Percentiles rank a stretch among this genome's conserved stretches.
These are phyloP conservation scores for Neurospora intermedia DNA, from an alignment of 495 filamentous ascomycete species.

Conservation along the genomic window DNA sequence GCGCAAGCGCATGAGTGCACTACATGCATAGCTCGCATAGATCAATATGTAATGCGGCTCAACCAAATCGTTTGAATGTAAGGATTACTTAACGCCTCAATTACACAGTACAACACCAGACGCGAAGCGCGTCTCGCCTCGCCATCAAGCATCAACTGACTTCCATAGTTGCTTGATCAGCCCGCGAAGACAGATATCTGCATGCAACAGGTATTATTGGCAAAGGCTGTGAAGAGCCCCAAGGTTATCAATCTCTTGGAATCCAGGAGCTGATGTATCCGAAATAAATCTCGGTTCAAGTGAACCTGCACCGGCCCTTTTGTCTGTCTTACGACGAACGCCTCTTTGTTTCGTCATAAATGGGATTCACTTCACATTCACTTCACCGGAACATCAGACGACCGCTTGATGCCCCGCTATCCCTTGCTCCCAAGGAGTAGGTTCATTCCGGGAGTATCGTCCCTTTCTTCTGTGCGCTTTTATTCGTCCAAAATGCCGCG, in stretches of 20 bases:
- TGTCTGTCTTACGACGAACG: background rate
- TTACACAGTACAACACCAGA: background rate
- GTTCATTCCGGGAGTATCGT: background rate
- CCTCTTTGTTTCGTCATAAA: background rate
- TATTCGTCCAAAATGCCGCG: conserved; percentile 25
- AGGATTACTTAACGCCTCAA: background rate
- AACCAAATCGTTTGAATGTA: background rate
- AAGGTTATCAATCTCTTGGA: background rate
- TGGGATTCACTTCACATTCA: background rate
- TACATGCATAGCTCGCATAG: too few species aligned
- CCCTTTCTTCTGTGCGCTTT: background rate
- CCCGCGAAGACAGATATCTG: background rate
- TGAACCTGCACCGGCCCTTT: background rate
- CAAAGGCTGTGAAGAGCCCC: background rate
- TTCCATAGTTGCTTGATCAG: background rate
- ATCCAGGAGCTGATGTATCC: background rate
- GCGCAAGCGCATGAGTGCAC: background rate
- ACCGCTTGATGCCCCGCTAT: background rate
- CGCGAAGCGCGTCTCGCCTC: background rate
- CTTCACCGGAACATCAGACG: background rate
- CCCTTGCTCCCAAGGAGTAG: background rate
- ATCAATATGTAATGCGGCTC: background rate
- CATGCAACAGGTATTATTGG: background rate
- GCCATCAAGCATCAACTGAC: background rate
- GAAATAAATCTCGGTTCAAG: background rate